phyloP scores from a whole-genome alignment of 768 basidiomycete species.

The Gloeophyllum trabeum region DNA sequence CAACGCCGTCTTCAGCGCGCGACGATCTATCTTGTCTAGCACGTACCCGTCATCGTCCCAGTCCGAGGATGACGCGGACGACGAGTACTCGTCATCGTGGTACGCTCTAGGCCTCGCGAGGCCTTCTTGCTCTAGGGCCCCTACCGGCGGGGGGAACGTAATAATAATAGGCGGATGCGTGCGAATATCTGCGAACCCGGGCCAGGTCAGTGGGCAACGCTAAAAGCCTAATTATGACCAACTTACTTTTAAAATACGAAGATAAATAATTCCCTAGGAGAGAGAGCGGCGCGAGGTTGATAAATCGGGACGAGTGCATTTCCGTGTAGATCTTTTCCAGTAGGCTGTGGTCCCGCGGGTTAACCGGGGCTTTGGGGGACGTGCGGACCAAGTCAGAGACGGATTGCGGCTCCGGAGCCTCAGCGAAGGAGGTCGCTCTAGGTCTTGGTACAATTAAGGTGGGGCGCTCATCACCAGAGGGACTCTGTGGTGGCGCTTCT shows the following conservation, averaged over 20 bases:
- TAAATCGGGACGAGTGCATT: conserved; percentile 57
- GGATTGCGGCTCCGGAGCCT: too few species aligned
- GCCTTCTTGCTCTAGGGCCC: too few species aligned
- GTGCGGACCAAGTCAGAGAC: not conserved
- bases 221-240: not conserved
- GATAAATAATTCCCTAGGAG: conserved; percentile 45
- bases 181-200: conserved; percentile 37
- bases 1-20: not conserved
- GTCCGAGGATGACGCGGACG: not conserved
- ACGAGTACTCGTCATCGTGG: not conserved
- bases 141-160: conserved; percentile 39
- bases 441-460: too few species aligned
- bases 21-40: not conserved
- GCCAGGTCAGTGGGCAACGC: not conserved
- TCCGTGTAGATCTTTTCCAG: conserved; percentile 56
- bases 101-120: not conserved
- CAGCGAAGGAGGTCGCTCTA: too few species aligned
- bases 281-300: conserved; percentile 55
- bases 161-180: conserved; percentile 53
- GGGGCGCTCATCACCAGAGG: too few species aligned
- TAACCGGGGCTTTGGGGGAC: conserved; percentile 29
- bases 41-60: not conserved
- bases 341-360: conserved; percentile 59
- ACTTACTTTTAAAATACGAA: conserved; percentile 50
- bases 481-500: too few species aligned